Evolutionary conservation across 1,284 basidiomycete species (phyloP).

Genomic region (Leccinum proximum): DNA sequence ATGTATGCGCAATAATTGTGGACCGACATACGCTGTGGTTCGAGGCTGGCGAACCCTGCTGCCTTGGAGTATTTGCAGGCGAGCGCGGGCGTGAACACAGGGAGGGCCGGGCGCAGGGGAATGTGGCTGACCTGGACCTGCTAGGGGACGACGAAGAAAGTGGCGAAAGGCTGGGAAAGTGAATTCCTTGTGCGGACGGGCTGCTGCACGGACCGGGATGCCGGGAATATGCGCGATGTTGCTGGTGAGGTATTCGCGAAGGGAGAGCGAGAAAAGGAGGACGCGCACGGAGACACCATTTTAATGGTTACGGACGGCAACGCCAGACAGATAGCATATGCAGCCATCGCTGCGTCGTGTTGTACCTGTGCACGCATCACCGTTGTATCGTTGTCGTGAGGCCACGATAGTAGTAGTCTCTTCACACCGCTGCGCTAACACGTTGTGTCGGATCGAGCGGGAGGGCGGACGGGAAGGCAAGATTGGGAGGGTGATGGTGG

Average conservation of each 20-base stretch:
- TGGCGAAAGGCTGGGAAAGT: slow-evolving; percentile 16
- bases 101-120: not conserved
- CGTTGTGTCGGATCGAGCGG: no score
- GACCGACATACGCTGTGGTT: slow-evolving; percentile 12
- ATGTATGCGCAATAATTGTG: not conserved
- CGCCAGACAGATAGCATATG: no score
- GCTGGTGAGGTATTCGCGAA: slow-evolving; percentile 6
- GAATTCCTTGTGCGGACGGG: slow-evolving; percentile 12
- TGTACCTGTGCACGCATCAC: no score
- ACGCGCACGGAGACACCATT: slow-evolving; percentile 1
- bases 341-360: no score
- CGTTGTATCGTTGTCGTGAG: no score
- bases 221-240: slow-evolving; percentile 3
- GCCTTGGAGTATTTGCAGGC: slow-evolving; percentile 6
- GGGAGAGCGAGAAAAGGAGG: slow-evolving; percentile 18
- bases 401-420: no score
- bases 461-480: no score
- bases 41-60: slow-evolving; percentile 12
- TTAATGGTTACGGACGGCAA: no score
- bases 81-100: slow-evolving; percentile 7
- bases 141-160: slow-evolving; percentile 9
- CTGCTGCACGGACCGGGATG: slow-evolving; percentile 14
- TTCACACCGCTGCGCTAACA: no score
- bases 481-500: no score
- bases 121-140: slow-evolving; percentile 4